Evolutionary conservation across 139 green algal species (phyloP).

Genomic region (Chlamydomonas schloesseri): DNA sequence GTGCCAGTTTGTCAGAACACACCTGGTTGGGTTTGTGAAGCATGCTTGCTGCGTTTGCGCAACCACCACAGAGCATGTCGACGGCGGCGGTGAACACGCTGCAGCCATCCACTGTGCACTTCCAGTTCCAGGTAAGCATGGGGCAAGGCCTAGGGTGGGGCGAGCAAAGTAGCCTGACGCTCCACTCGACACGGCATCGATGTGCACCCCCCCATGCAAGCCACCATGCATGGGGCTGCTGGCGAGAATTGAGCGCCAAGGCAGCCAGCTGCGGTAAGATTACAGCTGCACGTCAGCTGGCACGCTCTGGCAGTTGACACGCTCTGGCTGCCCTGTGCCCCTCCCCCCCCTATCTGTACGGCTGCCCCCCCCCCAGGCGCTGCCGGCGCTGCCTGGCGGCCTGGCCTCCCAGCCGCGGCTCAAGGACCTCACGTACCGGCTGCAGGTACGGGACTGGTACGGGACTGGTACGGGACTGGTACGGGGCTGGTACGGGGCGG

Average conservation of each 20-base stretch:
- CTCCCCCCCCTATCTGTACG: background rate
- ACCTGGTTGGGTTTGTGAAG: too few species aligned
- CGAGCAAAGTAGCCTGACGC: too few species aligned
- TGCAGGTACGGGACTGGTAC: background rate
- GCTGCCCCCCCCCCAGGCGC: background rate
- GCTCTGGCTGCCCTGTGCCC: too few species aligned
- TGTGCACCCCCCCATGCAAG: too few species aligned
- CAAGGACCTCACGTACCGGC: slow-evolving; percentile 27
- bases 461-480: background rate
- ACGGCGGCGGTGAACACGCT: slow-evolving; percentile 17
- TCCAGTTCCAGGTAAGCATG: slow-evolving; percentile 38
- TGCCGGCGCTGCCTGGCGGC: background rate
- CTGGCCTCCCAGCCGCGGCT: background rate
- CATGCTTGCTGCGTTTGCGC: background rate
- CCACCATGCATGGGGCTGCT: too few species aligned
- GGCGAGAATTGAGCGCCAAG: too few species aligned
- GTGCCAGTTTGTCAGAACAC: too few species aligned
- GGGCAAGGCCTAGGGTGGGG: too few species aligned
- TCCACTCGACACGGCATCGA: too few species aligned
- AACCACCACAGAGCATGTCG: slow-evolving; percentile 28
- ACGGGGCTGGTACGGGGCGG: background rate
- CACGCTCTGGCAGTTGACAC: background rate
- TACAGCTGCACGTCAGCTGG: background rate
- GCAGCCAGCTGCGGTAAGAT: too few species aligned
- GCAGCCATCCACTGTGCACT: slow-evolving; percentile 34